phyloP scores from a whole-genome alignment of 2,329 filamentous ascomycete genomes.

The Metarhizium anisopliae region DNA sequence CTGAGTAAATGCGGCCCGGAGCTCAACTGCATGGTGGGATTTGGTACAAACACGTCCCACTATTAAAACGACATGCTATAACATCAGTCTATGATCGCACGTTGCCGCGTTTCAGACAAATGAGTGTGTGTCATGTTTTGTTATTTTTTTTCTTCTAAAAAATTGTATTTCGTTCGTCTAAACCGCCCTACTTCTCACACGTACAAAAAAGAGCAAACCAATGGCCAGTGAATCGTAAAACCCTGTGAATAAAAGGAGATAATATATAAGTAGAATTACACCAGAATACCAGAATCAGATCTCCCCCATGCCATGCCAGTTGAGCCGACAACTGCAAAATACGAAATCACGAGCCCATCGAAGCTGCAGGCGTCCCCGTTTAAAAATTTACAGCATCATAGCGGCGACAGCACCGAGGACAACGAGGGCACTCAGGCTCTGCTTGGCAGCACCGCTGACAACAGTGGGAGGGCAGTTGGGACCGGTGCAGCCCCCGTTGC shows the following conservation, averaged over 20 bases:
- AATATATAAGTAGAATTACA: neutral
- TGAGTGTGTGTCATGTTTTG: too few relatives aligned
- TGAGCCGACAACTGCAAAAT: neutral
- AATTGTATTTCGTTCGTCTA: too few relatives aligned
- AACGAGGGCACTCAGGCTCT: conserved; percentile 12
- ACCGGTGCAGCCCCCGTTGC: conserved; percentile 7
- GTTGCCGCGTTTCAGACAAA: too few relatives aligned
- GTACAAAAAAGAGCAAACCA: neutral
- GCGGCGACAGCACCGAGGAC: conserved; percentile 11
- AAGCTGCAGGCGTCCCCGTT: neutral
- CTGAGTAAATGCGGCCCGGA: too few relatives aligned
- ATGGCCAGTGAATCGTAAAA: neutral
- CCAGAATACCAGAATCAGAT: neutral
- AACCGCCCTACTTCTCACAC: too few relatives aligned
- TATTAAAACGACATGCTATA: too few relatives aligned
- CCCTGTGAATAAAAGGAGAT: neutral
- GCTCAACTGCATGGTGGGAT: too few relatives aligned
- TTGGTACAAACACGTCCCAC: too few relatives aligned
- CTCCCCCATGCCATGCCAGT: neutral
- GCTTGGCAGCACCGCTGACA: conserved; percentile 11
- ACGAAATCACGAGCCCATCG: neutral
- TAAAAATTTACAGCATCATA: conserved; percentile 11
- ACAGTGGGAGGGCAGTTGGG: conserved; percentile 4
- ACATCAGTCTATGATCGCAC: too few relatives aligned
- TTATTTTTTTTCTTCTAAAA: too few relatives aligned